Percentiles rank a stretch among this genome's conserved stretches.
phyloP scores from a whole-genome alignment of 2,329 filamentous ascomycete species.

The Helotiales sp. region DNA sequence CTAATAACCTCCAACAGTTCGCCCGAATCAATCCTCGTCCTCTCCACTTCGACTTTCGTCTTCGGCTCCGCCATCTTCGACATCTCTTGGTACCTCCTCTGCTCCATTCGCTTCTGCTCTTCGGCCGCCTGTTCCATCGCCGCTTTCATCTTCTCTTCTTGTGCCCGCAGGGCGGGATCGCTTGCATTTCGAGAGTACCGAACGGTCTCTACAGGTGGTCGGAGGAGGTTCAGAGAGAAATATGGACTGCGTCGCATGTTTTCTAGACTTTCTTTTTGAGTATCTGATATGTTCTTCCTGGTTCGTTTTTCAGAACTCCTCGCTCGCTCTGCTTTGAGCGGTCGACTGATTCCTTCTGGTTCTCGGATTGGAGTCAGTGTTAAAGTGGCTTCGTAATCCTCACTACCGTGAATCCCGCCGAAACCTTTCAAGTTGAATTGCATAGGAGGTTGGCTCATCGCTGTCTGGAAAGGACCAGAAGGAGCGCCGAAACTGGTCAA shows the following conservation, averaged over 20 bases:
- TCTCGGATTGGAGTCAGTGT: conserved; percentile 14
- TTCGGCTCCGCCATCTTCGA: neutral
- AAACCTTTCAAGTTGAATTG: conserved; percentile 6
- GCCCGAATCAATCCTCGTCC: neutral
- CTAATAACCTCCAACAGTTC: neutral
- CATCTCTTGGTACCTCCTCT: neutral
- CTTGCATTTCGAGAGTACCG: neutral
- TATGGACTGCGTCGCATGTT: conserved; percentile 27
- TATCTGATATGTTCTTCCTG: neutral
- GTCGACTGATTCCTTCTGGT: neutral
- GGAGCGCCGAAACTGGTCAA: neutral
- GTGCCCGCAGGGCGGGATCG: neutral
- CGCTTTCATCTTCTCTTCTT: neutral
- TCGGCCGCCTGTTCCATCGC: neutral
- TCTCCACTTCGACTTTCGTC: conserved; percentile 4
- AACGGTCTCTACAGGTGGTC: neutral
- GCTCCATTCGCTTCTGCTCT: too few species aligned
- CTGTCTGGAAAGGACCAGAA: neutral
- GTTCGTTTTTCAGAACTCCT: neutral
- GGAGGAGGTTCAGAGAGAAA: conserved; percentile 14
- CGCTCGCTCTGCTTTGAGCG: neutral
- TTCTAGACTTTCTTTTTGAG: conserved; percentile 11
- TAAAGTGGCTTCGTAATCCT: conserved; percentile 16
- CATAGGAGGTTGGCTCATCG: conserved; percentile 16
- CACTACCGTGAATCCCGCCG: neutral